Evolutionary conservation across 306 rosid genomes (phyloP), one percentile per base, ranked within the genome.

Genomic region (Morella rubra): DNA sequence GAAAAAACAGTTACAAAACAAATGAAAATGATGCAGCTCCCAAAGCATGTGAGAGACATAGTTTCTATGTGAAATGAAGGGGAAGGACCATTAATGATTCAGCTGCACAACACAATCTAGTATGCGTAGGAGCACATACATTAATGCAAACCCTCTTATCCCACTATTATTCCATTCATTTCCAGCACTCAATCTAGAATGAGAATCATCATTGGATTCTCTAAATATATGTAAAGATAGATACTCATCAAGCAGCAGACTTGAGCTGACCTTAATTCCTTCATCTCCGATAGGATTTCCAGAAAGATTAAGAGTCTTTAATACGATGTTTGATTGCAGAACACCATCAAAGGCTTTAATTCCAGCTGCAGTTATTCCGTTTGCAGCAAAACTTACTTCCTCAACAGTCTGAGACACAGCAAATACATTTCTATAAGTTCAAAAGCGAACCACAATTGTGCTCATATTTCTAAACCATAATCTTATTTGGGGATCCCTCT

Each of bases 201-300:
- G 65, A 13, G 11, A 42, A 70, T 11, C 59, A 14, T 69, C n/a
- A 62, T 42, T 50, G 50, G 54, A 46, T 78, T 41, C 51, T 61
- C 50, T 41, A 14, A 1, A 11, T 40, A 71, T 47, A 27, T 65
- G 22, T 10, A n/a, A 56, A 50, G 7, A 65, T 42, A 73, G 15
- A 11, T 13, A 19, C n/a, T n/a, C 64, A 69, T 80, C 55, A 73
- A 44, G 32, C 7, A 67, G 78, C 69, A 13, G 64, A 20, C 70
- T 79, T 62, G 77, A 68, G 77, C 84, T 68, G 46, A 92, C 98
- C 97, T 95, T 90, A 60, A 78, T 88, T 79, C 99, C 99, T 75
- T 89, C 97, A 84, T 95, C 99, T 84, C 97, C 99, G 82, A 95
- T 80, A 58, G 91, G 93, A 55, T 95, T 95, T 74, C 99, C 99